Percentiles rank a stretch among this genome's conserved stretches.
phyloP scores from a whole-genome alignment of 352 stramenopile genomes.

The Globisporangium viniferum region DNA sequence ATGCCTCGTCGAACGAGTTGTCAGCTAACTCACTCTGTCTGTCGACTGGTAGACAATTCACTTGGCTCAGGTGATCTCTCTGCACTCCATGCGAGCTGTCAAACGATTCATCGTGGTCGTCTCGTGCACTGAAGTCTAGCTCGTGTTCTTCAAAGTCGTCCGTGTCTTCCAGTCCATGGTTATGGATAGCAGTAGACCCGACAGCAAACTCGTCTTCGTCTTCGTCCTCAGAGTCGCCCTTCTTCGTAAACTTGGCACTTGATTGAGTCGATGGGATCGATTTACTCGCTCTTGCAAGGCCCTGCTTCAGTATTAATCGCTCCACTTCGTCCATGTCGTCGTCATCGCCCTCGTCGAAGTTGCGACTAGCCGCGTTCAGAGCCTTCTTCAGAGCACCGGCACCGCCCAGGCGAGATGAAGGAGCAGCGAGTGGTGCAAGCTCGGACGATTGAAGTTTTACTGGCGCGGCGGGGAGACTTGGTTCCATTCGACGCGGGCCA shows the following conservation, averaged over 20 bases:
- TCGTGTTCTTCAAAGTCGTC: slow-evolving; percentile 15
- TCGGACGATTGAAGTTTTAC: slow-evolving; percentile 5
- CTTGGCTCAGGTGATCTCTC: not conserved
- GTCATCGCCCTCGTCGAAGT: slow-evolving; percentile 22
- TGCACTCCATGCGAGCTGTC: slow-evolving; percentile 1
- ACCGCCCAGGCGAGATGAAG: not conserved
- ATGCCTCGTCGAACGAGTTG: not conserved
- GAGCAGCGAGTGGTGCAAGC: not conserved
- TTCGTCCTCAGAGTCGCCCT: not conserved
- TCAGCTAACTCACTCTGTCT: not conserved
- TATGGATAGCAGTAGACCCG: not conserved
- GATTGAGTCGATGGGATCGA: not conserved
- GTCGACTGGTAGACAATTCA: not conserved
- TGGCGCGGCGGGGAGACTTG: slow-evolving; percentile 4
- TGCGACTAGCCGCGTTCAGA: slow-evolving; percentile 1
- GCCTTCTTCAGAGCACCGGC: slow-evolving; percentile 12
- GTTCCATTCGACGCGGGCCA: not conserved
- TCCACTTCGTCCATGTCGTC: slow-evolving; percentile 20
- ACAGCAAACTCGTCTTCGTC: not conserved
- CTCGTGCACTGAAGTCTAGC: slow-evolving; percentile 1
- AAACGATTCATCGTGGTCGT: slow-evolving; percentile 16
- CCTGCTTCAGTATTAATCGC: slow-evolving; percentile 10
- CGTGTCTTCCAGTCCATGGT: not conserved
- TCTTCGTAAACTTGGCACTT: not conserved
- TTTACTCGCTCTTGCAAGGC: not conserved